A percentile compares a stretch with the other conserved stretches of the same genome.
These are phyloP conservation scores for Penicillium sp. DNA, from an alignment of 2,329 filamentous ascomycete species.

Conservation along the genomic window DNA sequence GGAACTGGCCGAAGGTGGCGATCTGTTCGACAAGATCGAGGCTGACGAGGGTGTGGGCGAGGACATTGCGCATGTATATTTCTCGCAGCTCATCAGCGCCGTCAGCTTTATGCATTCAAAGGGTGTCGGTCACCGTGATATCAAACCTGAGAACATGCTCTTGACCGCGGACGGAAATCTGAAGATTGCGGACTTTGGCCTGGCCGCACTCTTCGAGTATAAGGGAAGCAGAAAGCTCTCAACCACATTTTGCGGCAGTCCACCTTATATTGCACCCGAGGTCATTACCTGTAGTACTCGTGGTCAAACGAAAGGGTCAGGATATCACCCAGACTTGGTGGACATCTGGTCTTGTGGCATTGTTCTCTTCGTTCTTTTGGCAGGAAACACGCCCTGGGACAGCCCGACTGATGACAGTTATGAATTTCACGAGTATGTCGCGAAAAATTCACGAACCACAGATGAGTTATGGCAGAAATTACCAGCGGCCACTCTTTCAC, in stretches of 20 bases:
- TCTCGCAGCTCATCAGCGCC: constrained; percentile 83
- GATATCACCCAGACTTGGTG: constrained; percentile 67
- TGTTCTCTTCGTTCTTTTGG: constrained; percentile 91
- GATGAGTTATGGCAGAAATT: constrained; percentile 84
- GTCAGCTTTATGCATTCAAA: constrained; percentile 95
- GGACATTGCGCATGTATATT: constrained; percentile 95
- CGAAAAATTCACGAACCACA: constrained; percentile 72
- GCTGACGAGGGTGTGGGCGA: constrained; percentile 92
- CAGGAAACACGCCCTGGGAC: constrained; percentile 98
- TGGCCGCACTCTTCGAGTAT: constrained; percentile 90
- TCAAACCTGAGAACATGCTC: constrained; percentile 94
- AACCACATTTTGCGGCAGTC: constrained; percentile 88
- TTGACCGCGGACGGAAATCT: constrained; percentile 79
- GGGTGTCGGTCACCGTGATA: constrained; percentile 86
- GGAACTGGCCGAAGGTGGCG: constrained; percentile 92
- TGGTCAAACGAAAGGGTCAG: constrained; percentile 44
- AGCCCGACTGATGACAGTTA: constrained; percentile 81
- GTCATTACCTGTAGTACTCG: constrained; percentile 62
- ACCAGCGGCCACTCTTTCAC: constrained; percentile 69
- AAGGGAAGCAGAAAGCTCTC: constrained; percentile 79
- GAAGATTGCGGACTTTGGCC: constrained; percentile 94
- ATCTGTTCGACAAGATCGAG: constrained; percentile 99
- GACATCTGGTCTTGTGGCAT: constrained; percentile 98
- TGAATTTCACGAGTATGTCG: constrained; percentile 85
- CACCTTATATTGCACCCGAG: constrained; percentile 95